These are phyloP conservation scores for Amanita exitialis DNA, from an alignment of 768 basidiomycete species.

Conservation along the genomic window DNA sequence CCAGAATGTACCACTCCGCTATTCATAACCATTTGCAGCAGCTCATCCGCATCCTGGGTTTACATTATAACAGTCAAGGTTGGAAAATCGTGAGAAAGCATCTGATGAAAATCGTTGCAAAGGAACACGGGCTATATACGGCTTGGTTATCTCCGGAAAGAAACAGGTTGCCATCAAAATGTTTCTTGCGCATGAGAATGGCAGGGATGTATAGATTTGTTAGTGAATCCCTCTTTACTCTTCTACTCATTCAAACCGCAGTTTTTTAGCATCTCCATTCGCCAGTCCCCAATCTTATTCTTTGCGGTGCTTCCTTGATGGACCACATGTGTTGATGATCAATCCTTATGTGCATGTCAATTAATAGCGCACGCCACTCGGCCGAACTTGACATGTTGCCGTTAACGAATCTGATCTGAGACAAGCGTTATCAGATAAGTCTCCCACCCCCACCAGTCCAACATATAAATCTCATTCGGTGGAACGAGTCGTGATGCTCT, in stretches of 20 bases:
- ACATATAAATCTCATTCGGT: too few relatives aligned
- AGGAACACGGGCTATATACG: slow-evolving; percentile 33
- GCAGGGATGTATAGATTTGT: slow-evolving; percentile 46
- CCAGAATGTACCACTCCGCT: slow-evolving; percentile 46
- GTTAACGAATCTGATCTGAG: too few relatives aligned
- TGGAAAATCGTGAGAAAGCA: slow-evolving; percentile 41
- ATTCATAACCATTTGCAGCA: slow-evolving; percentile 54
- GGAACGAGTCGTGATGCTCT: too few relatives aligned
- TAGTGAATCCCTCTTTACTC: slow-evolving; percentile 15
- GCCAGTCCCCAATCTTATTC: slow-evolving; percentile 46
- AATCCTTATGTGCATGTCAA: too few relatives aligned
- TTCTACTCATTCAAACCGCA: background rate
- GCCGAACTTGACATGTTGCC: too few relatives aligned
- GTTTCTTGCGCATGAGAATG: slow-evolving; percentile 50
- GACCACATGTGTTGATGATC: too few relatives aligned
- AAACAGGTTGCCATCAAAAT: slow-evolving; percentile 42
- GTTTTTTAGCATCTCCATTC: slow-evolving; percentile 37
- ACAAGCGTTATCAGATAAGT: too few relatives aligned
- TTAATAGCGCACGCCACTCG: too few relatives aligned
- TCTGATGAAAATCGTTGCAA: slow-evolving; percentile 32
- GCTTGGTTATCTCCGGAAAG: slow-evolving; percentile 40
- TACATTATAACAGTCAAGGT: slow-evolving; percentile 47
- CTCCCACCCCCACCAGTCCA: too few relatives aligned
- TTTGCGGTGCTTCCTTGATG: slow-evolving; percentile 23
- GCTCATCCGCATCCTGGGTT: slow-evolving; percentile 43